Evolutionary conservation across 768 basidiomycete species (phyloP).

Genomic region (Suillus cothurnatus): DNA sequence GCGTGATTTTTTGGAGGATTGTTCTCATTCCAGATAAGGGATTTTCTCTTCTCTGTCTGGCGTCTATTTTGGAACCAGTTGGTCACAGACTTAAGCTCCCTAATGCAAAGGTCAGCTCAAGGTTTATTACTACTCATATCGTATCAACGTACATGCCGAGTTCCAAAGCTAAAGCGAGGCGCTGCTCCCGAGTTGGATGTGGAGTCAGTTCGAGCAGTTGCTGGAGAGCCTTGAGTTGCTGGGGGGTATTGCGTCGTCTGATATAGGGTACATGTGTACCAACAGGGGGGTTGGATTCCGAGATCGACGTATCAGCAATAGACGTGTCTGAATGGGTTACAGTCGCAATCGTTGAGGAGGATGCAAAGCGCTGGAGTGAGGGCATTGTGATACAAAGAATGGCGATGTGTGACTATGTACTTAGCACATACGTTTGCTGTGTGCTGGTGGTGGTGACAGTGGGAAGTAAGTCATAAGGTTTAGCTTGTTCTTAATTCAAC

Average conservation of each 20-base stretch:
- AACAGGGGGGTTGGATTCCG: background rate
- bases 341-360: slow-evolving; percentile 9
- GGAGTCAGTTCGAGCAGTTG: slow-evolving; percentile 36
- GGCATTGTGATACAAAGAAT: slow-evolving; percentile 16
- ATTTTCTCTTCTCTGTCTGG: slow-evolving; percentile 44
- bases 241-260: slow-evolving; percentile 33
- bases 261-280: slow-evolving; percentile 27
- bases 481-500: slow-evolving; percentile 7
- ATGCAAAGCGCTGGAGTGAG: slow-evolving; percentile 6
- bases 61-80: slow-evolving; percentile 87
- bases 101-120: slow-evolving; percentile 26
- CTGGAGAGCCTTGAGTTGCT: slow-evolving; percentile 39
- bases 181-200: slow-evolving; percentile 46
- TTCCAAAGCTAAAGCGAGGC: slow-evolving; percentile 40
- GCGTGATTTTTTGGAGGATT: slow-evolving; percentile 11
- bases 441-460: slow-evolving; percentile 4
- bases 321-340: slow-evolving; percentile 4
- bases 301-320: background rate
- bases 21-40: slow-evolving; percentile 26
- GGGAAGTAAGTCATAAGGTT: slow-evolving; percentile 15
- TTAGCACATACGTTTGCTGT: slow-evolving; percentile 19
- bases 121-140: background rate
- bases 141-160: slow-evolving; percentile 37
- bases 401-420: slow-evolving; percentile 6
- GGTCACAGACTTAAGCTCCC: slow-evolving; percentile 70